Base-by-base conservation (phyloP, 2,329 filamentous ascomycete genomes). In the Chrysosporium keratinophilum region DNA sequence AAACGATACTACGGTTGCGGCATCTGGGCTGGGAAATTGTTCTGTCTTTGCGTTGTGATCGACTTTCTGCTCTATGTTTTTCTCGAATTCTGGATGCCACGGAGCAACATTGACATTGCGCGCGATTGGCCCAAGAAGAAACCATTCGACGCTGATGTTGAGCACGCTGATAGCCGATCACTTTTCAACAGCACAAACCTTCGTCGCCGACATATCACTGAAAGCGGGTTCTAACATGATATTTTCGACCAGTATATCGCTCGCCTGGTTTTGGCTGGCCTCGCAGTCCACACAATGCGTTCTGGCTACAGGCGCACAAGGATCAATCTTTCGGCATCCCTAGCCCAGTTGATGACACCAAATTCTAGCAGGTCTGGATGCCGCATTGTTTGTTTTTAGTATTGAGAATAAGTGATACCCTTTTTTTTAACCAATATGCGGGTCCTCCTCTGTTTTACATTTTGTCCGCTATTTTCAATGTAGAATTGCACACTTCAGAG, bases 1-100 rank as follows among this genome's bases (percentile, higher is more conserved):
- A 98, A 98, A 72, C 77, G 93, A 56, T 98, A 98, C 70, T 98
- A 96, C 65, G 93, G 93, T 7, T 98, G 94, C 65, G 93, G 93
- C 34, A 91, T 97, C 48, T 98, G 93, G 93, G 93, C 93, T 0
- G 93, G 93, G 35, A 98, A 98, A 71, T 76, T 98, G 7, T 98
- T 98, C 65, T 96, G 93, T 64, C 75, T 98, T 1, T 96, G 91
- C 59, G 90, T 90, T 10, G 83, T 97, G 54, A 84, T 98, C 50
- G 93, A 98, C 69, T 98, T 95, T 63, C 72, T 98, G 47, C 78
- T 98, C 50, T 95, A 89, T 63, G 76, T 96, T 46, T 81, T 95
- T 47, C 76, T 96, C 51, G 93, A 98, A 69, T 81, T 94, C 70
- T 86, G 82, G 74, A 90, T 87, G 58, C 93, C 93, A 0, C 77